These are phyloP conservation scores for Lactifluus pinguis DNA, from an alignment of 768 basidiomycete genomes.

Conservation along the genomic window DNA sequence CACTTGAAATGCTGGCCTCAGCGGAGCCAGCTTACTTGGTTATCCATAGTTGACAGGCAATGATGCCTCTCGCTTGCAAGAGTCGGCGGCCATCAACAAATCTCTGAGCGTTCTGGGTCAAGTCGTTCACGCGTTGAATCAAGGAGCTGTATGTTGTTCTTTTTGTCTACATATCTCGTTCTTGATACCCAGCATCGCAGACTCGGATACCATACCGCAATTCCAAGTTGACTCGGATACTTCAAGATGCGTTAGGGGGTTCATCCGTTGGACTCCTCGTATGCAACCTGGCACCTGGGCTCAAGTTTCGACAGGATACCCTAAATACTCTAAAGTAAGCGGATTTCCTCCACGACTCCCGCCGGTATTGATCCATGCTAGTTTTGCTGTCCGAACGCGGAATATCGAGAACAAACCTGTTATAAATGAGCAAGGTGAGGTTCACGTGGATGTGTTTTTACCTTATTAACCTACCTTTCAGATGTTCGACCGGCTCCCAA, in stretches of 20 bases:
- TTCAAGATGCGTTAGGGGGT: slow-evolving; percentile 87
- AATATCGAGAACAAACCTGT: slow-evolving; percentile 78
- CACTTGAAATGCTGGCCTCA: background rate
- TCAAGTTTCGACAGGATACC: slow-evolving; percentile 77
- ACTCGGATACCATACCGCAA: slow-evolving; percentile 83
- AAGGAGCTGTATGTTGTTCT: slow-evolving; percentile 42
- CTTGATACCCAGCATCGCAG: slow-evolving; percentile 27
- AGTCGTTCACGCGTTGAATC: slow-evolving; percentile 79
- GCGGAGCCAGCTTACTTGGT: background rate
- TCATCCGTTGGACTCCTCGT: slow-evolving; percentile 71
- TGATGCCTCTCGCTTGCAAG: slow-evolving; percentile 78
- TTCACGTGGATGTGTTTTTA: background rate
- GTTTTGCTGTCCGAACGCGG: slow-evolving; percentile 79
- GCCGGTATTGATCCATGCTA: slow-evolving; percentile 17
- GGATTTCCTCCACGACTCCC: slow-evolving; percentile 19
- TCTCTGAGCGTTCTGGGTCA: slow-evolving; percentile 80
- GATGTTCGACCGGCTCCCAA: slow-evolving; percentile 53
- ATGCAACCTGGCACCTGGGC: slow-evolving; percentile 79
- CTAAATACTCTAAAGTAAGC: slow-evolving; percentile 81
- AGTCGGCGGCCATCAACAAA: slow-evolving; percentile 85
- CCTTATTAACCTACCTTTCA: slow-evolving; percentile 21
- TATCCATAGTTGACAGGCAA: slow-evolving; percentile 62
- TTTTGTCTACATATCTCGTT: background rate
- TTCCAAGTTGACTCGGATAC: slow-evolving; percentile 78
- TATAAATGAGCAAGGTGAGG: slow-evolving; percentile 62